Percentiles rank a stretch among this genome's conserved stretches.
Conservation (phyloP, 2,329 filamentous ascomycete genomes). For the Fusarium haematococcum region DNA sequence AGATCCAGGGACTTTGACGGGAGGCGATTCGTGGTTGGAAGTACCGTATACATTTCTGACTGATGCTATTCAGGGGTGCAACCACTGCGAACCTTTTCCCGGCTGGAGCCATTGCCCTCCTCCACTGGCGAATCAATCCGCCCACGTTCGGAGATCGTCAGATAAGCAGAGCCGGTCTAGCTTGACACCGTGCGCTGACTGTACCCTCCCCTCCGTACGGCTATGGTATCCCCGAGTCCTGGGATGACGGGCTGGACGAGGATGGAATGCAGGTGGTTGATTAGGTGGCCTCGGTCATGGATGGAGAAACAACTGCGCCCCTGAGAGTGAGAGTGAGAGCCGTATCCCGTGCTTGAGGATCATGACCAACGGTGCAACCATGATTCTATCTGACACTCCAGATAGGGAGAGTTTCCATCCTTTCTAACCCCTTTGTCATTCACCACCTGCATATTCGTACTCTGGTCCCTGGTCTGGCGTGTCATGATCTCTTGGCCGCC, state of each 20-base stretch:
- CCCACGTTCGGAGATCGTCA: slow-evolving; percentile 49
- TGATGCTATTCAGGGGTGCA: slow-evolving; percentile 40
- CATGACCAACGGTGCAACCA: not conserved
- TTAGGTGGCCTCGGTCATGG: not conserved
- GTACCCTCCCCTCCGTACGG: not conserved
- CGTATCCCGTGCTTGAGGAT: not conserved
- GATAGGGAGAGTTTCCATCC: not conserved
- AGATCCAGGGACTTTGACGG: not conserved
- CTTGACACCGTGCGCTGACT: slow-evolving; percentile 34
- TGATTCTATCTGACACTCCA: not conserved
- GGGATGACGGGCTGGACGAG: slow-evolving; percentile 24
- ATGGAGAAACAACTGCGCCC: not conserved
- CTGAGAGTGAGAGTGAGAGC: not conserved
- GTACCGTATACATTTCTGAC: slow-evolving; percentile 30
- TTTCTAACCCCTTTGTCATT: not conserved
- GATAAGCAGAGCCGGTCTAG: slow-evolving; percentile 32
- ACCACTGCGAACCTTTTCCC: slow-evolving; percentile 9
- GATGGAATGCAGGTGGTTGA: slow-evolving; percentile 26
- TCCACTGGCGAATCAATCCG: slow-evolving; percentile 46
- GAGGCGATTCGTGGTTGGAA: slow-evolving; percentile 13
- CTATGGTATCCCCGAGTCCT: not conserved
- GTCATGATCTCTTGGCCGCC: not conserved
- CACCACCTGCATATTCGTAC: not conserved
- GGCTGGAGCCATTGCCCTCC: not conserved
- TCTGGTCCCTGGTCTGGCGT: not conserved